phyloP scores from a whole-genome alignment of 2,329 filamentous ascomycete species.

The Clarireedia monteithiana region DNA sequence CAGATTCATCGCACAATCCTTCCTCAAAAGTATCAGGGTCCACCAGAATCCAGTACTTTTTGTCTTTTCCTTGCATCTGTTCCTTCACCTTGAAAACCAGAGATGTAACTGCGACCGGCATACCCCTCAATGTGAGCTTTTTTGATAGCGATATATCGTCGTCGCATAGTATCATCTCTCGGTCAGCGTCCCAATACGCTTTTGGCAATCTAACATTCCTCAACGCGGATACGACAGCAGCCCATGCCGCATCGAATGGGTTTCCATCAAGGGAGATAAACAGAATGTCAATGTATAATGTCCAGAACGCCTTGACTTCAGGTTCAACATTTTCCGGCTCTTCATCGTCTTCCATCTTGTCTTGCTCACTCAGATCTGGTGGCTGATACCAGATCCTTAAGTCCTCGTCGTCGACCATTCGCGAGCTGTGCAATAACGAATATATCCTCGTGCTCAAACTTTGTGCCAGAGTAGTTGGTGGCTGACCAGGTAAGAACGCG shows the following conservation, averaged over 20 bases:
- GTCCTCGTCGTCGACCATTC: conserved; percentile 56
- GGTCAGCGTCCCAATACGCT: conserved; percentile 78
- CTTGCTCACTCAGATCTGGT: conserved; percentile 40
- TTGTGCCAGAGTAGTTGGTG: conserved; percentile 74
- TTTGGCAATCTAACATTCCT: conserved; percentile 67
- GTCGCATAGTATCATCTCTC: conserved; percentile 71
- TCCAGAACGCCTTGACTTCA: conserved; percentile 81
- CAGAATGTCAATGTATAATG: conserved; percentile 89
- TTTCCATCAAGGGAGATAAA: conserved; percentile 92
- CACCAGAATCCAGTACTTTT: conserved; percentile 66
- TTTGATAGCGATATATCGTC: conserved; percentile 45
- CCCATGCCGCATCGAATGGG: conserved; percentile 86
- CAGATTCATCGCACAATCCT: conserved; percentile 69
- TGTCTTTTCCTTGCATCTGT: conserved; percentile 39
- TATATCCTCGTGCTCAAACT: conserved; percentile 71
- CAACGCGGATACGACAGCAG: conserved; percentile 73
- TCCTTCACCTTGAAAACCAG: conserved; percentile 63
- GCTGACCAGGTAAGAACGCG: conserved; percentile 73
- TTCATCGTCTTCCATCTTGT: conserved; percentile 33
- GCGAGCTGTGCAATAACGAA: conserved; percentile 64
- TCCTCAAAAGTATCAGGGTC: conserved; percentile 93
- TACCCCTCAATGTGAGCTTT: conserved; percentile 50
- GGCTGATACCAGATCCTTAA: conserved; percentile 64
- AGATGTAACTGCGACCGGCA: conserved; percentile 72
- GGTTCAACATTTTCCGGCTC: conserved; percentile 27